A percentile compares a stretch with the other conserved stretches of the same genome.
phyloP scores from a whole-genome alignment of 768 basidiomycete species.

The Kwoniella europaea region DNA sequence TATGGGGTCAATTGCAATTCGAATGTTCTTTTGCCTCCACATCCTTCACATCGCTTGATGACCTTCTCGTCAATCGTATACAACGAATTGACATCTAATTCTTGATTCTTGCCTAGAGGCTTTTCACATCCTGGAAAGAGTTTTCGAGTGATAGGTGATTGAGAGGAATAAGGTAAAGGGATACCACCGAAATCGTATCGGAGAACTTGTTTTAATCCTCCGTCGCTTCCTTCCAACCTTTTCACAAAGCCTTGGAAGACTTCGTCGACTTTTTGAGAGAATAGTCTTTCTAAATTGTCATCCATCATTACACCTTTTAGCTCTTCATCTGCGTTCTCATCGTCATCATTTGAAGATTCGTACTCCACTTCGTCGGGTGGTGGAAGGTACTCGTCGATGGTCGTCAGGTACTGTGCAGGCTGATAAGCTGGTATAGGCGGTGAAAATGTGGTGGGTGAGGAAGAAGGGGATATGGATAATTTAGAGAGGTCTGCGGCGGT shows the following conservation, averaged over 20 bases:
- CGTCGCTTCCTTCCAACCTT: conserved; percentile 71
- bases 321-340: conserved; percentile 45
- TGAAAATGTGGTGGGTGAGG: conserved; percentile 29
- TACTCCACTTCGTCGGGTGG: conserved; percentile 35
- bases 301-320: conserved; percentile 57
- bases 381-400: conserved; percentile 54
- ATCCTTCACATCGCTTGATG: conserved; percentile 71
- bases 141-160: conserved; percentile 69
- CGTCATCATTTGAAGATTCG: conserved; percentile 14
- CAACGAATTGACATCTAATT: conserved; percentile 30
- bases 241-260: conserved; percentile 84
- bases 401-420: conserved; percentile 54
- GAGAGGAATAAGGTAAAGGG: conserved; percentile 81
- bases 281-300: conserved; percentile 64
- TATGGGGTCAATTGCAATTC: conserved; percentile 96
- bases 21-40: conserved; percentile 73
- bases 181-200: conserved; percentile 85
- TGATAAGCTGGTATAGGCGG: conserved; percentile 56
- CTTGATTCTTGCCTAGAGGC: conserved; percentile 45
- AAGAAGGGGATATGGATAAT: conserved; percentile 31
- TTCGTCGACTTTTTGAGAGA: conserved; percentile 70
- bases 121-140: conserved; percentile 71
- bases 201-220: conserved; percentile 69
- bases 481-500: conserved; percentile 30
- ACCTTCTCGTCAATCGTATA: conserved; percentile 63